phyloP scores from a whole-genome alignment of 2,329 filamentous ascomycete genomes.

The Anisogramma anomala region DNA sequence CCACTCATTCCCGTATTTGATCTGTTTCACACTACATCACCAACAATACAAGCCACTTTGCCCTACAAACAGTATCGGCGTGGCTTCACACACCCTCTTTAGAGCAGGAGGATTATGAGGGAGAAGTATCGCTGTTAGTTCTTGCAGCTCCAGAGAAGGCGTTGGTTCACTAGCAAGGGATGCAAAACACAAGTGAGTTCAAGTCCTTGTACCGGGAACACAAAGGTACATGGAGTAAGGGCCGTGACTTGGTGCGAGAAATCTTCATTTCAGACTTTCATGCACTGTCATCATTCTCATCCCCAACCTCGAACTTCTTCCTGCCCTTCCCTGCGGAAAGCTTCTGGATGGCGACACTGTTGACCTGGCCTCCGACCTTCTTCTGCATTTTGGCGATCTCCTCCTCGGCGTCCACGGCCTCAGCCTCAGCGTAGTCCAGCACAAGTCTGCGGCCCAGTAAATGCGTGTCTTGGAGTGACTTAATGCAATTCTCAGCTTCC shows the following conservation, averaged over 20 bases:
- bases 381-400: slow-evolving; percentile 95
- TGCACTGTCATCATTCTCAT: slow-evolving; percentile 49
- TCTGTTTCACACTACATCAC: too few relatives aligned
- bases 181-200: slow-evolving; percentile 12
- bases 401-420: slow-evolving; percentile 83
- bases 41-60: too few relatives aligned
- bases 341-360: slow-evolving; percentile 82
- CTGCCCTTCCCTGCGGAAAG: slow-evolving; percentile 65
- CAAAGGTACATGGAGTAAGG: not conserved
- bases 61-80: too few relatives aligned
- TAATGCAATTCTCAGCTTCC: slow-evolving; percentile 82
- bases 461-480: slow-evolving; percentile 85
- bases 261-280: slow-evolving; percentile 15
- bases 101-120: slow-evolving; percentile 6
- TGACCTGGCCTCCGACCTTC: slow-evolving; percentile 82
- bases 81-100: too few relatives aligned
- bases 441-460: slow-evolving; percentile 81
- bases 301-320: slow-evolving; percentile 79
- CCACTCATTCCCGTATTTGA: too few relatives aligned
- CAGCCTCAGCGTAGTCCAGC: slow-evolving; percentile 80
- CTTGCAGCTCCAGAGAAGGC: slow-evolving; percentile 5
- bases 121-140: slow-evolving; percentile 5
- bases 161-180: slow-evolving; percentile 14
- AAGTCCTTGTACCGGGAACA: slow-evolving; percentile 4
- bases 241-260: slow-evolving; percentile 1